Conservation (phyloP, 768 basidiomycete genomes). For the Mycena sanguinolenta region DNA sequence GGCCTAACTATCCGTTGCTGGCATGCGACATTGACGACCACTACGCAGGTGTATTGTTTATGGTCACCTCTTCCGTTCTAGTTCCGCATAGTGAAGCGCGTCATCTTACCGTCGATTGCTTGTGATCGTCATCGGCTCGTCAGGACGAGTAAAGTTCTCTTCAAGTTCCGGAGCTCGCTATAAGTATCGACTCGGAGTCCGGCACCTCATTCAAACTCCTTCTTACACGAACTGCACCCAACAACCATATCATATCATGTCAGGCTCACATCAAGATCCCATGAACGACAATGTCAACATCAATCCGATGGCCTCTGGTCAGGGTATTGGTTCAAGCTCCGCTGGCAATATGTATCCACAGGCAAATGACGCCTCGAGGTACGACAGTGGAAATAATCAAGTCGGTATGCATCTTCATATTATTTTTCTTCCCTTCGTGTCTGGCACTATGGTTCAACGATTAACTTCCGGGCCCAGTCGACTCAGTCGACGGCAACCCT, state of each 20-base stretch:
- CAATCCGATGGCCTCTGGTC: too few relatives aligned
- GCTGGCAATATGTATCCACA: background rate
- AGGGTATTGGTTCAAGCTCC: too few relatives aligned
- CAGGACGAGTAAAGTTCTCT: too few relatives aligned
- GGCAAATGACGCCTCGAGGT: background rate
- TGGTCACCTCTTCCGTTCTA: background rate
- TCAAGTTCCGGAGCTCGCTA: too few relatives aligned
- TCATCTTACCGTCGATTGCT: background rate
- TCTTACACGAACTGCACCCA: background rate
- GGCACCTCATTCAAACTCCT: background rate
- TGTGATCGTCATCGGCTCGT: background rate
- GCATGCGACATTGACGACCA: background rate
- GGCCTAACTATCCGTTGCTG: too few relatives aligned
- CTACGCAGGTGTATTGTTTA: too few relatives aligned
- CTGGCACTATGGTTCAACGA: background rate
- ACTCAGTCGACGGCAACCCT: background rate
- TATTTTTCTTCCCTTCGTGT: background rate
- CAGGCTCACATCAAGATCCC: background rate
- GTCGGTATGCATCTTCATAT: background rate
- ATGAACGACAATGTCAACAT: background rate
- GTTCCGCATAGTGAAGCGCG: background rate
- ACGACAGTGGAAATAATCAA: background rate
- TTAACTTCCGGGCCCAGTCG: background rate
- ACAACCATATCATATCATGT: background rate
- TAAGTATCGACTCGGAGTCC: too few relatives aligned